Percentiles rank a stretch among this genome's conserved stretches.
phyloP scores from a whole-genome alignment of 2,329 filamentous ascomycete genomes.

The Fusarium oligoseptatum region DNA sequence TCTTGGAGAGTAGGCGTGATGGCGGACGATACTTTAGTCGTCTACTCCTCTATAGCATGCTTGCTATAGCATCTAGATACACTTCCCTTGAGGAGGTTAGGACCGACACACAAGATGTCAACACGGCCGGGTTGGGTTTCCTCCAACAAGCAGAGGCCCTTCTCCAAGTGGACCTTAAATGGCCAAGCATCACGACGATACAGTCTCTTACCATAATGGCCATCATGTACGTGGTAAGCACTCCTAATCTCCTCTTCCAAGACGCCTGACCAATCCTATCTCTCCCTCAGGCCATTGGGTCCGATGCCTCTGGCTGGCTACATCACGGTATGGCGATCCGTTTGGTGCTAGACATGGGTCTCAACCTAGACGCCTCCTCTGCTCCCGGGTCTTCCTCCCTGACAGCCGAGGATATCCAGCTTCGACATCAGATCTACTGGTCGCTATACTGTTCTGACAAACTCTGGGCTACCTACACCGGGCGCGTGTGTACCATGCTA shows the following conservation, averaged over 20 bases:
- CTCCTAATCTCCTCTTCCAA: too few relatives aligned
- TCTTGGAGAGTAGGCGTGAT: neutral
- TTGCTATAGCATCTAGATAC: neutral
- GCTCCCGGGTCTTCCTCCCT: neutral
- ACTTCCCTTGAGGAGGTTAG: neutral
- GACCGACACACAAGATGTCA: neutral
- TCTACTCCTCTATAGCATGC: neutral
- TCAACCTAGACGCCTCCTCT: neutral
- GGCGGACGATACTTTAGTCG: neutral
- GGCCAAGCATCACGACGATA: neutral
- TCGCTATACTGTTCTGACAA: conserved; percentile 13
- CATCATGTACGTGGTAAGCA: neutral
- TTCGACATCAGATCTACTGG: conserved; percentile 17
- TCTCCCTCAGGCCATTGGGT: neutral
- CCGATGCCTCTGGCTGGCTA: neutral
- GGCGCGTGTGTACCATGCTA: conserved; percentile 23
- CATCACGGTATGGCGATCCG: neutral
- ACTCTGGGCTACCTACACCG: conserved; percentile 19
- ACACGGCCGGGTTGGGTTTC: neutral
- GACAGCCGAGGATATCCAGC: neutral
- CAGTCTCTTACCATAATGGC: neutral
- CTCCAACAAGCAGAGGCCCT: neutral
- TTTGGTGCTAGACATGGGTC: neutral
- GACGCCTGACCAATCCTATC: neutral
- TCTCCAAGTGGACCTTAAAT: neutral